phyloP scores from a whole-genome alignment of 306 rosid species.

The Prunus fruticosa region DNA sequence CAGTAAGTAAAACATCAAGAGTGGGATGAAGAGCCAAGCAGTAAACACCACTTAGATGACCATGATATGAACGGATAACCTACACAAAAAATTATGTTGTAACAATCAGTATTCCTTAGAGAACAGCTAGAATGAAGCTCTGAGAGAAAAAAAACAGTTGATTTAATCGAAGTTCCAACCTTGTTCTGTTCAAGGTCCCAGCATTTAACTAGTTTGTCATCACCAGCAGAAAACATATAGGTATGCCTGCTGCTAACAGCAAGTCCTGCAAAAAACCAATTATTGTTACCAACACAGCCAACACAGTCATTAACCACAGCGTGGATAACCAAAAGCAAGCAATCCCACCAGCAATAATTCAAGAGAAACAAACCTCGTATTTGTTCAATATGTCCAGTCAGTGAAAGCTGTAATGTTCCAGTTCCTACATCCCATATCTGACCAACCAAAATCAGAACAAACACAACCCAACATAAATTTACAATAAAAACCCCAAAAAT shows the following conservation, averaged over 20 bases:
- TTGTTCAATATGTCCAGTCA: conserved; percentile 97
- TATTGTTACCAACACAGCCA: neutral
- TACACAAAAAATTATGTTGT: conserved; percentile 30
- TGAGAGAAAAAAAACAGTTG: neutral
- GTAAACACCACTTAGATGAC: conserved; percentile 99
- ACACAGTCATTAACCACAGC: conserved; percentile 11
- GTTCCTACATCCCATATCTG: conserved; percentile 98
- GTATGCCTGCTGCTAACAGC: conserved; percentile 89
- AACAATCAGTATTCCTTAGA: conserved; percentile 7
- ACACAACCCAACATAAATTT: neutral
- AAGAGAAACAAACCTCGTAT: conserved; percentile 61
- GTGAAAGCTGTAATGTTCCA: conserved; percentile 81
- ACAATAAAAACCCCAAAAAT: neutral
- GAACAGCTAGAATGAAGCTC: conserved; percentile 16
- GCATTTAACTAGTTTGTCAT: conserved; percentile 97
- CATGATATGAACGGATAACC: conserved; percentile 96
- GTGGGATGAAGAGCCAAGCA: conserved; percentile 98
- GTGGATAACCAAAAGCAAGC: conserved; percentile 8
- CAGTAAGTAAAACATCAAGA: conserved; percentile 84
- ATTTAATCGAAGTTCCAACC: conserved; percentile 37
- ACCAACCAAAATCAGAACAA: conserved; percentile 28
- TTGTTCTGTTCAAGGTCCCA: conserved; percentile 99
- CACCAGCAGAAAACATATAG: conserved; percentile 98
- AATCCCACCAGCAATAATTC: conserved; percentile 16
- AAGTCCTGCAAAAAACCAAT: conserved; percentile 58